Base-by-base conservation (phyloP, 352 stramenopile species). In the Phytopythium litorale region DNA sequence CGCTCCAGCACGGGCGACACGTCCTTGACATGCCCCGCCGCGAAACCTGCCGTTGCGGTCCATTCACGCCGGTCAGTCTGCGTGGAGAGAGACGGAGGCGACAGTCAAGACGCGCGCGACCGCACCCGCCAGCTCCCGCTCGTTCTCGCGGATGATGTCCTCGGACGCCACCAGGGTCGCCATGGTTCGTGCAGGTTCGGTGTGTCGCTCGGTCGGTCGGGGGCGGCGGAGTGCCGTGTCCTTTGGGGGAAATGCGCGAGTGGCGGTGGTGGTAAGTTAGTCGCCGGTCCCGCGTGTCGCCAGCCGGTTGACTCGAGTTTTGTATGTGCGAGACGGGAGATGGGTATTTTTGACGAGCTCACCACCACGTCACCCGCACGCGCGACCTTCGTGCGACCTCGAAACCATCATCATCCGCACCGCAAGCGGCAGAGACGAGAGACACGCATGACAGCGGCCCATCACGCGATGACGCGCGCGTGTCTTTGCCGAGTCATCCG, bases 121-220 rank as follows among this genome's bases (percentile, higher is more conserved):
- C 68, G 55, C 71, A 89, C 82, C 73, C 46, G 78, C 77, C 13
- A 92, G 73, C 63, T 84, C 80, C 62, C 84, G 74, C 69, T 92
- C 80, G 25, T 86, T 92, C 65, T 86, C 83, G 32, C 56, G 65
- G 70, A 92, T 81, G 52, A 81, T 56, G 56, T 85, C 76, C 51
- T 87, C 82, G 15, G 48, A 49, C 9, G 16, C 48, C 25, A 45
- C 55, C 55, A 58, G 7, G 25, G 48, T 38, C 48, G 32, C 51
- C 51, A 45, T 45, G 35, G 7, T 4, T 32, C 3, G 28, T 25
- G 28, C 28, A 7, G 49, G 9, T 28, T 28, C 25, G 25, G 25
- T 25, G 11, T 21, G 21, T 12, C 7, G 30, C 13, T 56, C 16
- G 16, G 48, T 38, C 4, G 48, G 7, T 33, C 21, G 21, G 35